A percentile compares a stretch with the other conserved stretches of the same genome.
phyloP scores from a whole-genome alignment of 495 filamentous ascomycete genomes.

The Lasiosphaeris hirsuta region DNA sequence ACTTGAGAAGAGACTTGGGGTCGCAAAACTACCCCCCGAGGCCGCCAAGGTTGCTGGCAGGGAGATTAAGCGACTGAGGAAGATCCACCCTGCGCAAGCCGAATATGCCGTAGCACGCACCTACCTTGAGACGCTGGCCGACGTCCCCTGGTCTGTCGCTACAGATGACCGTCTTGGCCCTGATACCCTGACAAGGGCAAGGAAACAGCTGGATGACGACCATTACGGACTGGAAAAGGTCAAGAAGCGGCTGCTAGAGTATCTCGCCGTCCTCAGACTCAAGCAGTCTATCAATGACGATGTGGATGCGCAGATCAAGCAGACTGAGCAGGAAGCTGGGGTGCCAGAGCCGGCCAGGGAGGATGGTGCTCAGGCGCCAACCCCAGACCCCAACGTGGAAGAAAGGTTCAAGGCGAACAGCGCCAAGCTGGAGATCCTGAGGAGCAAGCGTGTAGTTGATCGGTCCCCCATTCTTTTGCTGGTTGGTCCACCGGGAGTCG shows the following conservation, averaged over 20 bases:
- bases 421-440: conserved; percentile 63
- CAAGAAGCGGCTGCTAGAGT: conserved; percentile 94
- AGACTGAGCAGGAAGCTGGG: conserved; percentile 57
- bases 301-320: conserved; percentile 70
- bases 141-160: conserved; percentile 87
- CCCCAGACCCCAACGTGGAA: conserved; percentile 33
- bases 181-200: conserved; percentile 71
- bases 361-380: conserved; percentile 18
- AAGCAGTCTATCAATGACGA: conserved; percentile 85
- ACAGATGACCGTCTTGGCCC: conserved; percentile 87
- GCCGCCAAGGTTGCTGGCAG: conserved; percentile 84
- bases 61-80: conserved; percentile 82
- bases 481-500: conserved; percentile 91
- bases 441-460: conserved; percentile 76
- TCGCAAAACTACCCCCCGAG: conserved; percentile 64
- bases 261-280: conserved; percentile 88
- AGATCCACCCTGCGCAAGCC: conserved; percentile 92
- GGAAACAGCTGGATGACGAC: conserved; percentile 91
- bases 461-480: conserved; percentile 95
- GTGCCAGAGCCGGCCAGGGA: conserved; percentile 37
- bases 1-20: conserved; percentile 79
- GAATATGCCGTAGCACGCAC: conserved; percentile 91
- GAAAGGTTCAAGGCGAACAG: conserved; percentile 46
- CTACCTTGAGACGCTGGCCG: conserved; percentile 92
- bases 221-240: conserved; percentile 97